Evolutionary conservation across 768 basidiomycete genomes (phyloP).

Genomic region (Pleurotus ostreatus): DNA sequence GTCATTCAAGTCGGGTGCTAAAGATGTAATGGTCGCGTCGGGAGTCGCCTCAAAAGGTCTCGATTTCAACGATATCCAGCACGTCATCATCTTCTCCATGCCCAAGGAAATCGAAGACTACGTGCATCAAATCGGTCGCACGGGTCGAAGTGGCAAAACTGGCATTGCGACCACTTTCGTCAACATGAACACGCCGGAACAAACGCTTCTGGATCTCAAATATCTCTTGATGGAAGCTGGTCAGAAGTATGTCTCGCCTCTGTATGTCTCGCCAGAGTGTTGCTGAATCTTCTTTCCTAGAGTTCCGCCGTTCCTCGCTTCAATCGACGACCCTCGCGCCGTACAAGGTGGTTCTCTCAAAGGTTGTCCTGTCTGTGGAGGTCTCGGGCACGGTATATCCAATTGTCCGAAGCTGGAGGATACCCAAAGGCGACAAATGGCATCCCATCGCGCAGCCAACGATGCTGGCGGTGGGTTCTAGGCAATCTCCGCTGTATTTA

Average conservation of each 20-base stretch:
- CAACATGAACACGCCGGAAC: conserved; percentile 96
- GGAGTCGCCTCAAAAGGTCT: conserved; percentile 97
- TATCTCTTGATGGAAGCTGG: conserved; percentile 96
- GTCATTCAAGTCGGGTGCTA: conserved; percentile 94
- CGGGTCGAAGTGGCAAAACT: conserved; percentile 95
- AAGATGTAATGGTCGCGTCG: conserved; percentile 99
- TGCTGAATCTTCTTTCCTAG: conserved; percentile 34
- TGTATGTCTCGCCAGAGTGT: neutral
- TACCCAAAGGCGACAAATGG: conserved; percentile 84
- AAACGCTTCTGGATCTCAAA: conserved; percentile 94
- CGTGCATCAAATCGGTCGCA: conserved; percentile 98
- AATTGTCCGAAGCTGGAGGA: conserved; percentile 98
- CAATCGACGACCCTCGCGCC: conserved; percentile 87
- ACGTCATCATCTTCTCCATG: conserved; percentile 99
- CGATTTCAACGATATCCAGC: conserved; percentile 98
- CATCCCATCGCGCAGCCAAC: conserved; percentile 71
- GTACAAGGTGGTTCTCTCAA: conserved; percentile 73
- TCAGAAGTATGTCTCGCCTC: conserved; percentile 68
- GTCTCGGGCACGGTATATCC: conserved; percentile 89
- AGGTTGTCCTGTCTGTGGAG: conserved; percentile 97
- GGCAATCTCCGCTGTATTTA: neutral
- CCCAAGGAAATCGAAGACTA: conserved; percentile 99
- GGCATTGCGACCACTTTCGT: conserved; percentile 99
- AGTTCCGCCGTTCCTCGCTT: conserved; percentile 88
- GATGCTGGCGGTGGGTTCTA: conserved; percentile 55